phyloP scores from a whole-genome alignment of 2,329 filamentous ascomycete species.

The Simplicillium aogashimaense region DNA sequence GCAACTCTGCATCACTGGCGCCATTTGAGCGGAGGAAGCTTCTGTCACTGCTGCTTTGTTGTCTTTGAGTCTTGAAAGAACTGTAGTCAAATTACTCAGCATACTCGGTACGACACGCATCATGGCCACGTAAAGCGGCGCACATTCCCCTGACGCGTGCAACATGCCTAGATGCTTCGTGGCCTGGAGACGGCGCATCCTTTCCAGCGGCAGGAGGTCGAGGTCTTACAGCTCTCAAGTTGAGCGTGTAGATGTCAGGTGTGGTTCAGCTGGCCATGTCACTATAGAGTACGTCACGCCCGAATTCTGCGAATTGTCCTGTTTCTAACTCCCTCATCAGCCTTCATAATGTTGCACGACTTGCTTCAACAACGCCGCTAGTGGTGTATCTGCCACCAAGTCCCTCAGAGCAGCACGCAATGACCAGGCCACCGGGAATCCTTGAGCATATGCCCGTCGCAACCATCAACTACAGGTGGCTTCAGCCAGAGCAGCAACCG shows the following conservation, averaged over 20 bases:
- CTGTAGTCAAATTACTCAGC: too few species aligned
- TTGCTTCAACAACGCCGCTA: conserved; percentile 30
- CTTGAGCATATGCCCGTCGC: conserved; percentile 34
- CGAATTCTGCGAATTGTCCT: neutral
- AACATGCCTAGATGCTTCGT: too few species aligned
- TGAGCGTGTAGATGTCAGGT: conserved; percentile 34
- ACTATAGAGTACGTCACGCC: conserved; percentile 35
- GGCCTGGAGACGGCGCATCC: too few species aligned
- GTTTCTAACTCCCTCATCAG: conserved; percentile 21
- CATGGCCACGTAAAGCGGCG: too few species aligned
- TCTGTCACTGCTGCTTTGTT: too few species aligned
- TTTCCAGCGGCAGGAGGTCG: too few species aligned
- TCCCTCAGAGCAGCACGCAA: conserved; percentile 18
- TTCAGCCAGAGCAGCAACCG: neutral
- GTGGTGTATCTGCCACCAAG: conserved; percentile 46
- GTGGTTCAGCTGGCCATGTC: conserved; percentile 38
- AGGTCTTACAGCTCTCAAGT: too few species aligned
- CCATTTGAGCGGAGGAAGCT: too few species aligned
- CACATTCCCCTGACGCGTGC: too few species aligned
- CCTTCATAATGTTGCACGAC: conserved; percentile 34
- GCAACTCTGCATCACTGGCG: too few species aligned
- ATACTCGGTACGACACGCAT: too few species aligned
- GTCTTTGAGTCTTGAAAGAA: too few species aligned
- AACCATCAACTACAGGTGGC: conserved; percentile 53
- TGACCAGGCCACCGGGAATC: conserved; percentile 27